phyloP scores from a whole-genome alignment of 345 rosid genomes.

The Carallia brachiata region DNA sequence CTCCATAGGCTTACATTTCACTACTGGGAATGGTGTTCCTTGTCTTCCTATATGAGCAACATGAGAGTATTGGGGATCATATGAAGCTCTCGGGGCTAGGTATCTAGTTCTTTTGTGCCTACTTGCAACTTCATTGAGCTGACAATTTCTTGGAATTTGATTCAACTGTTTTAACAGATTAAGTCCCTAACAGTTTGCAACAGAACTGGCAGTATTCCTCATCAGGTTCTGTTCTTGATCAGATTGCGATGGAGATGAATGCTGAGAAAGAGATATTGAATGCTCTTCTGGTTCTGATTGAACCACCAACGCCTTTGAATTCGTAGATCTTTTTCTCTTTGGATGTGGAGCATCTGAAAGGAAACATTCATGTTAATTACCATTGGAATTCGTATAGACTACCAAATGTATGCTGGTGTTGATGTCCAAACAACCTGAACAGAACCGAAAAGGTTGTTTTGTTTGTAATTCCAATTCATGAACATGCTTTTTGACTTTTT shows the following conservation, averaged over 20 bases:
- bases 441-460: conserved; percentile 26
- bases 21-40: conserved; percentile 24
- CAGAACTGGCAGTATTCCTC: conserved; percentile 26
- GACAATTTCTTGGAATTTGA: conserved; percentile 29
- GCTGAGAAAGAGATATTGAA: conserved; percentile 62
- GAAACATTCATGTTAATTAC: background rate
- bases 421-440: conserved; percentile 36
- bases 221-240: conserved; percentile 57
- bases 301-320: conserved; percentile 38
- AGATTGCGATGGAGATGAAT: conserved; percentile 68
- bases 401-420: background rate
- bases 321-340: conserved; percentile 39
- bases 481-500: conserved; percentile 16
- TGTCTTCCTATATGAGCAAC: conserved; percentile 24
- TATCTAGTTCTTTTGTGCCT: conserved; percentile 27
- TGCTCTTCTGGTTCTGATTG: conserved; percentile 68
- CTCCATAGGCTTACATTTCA: conserved; percentile 28
- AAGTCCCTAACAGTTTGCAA: conserved; percentile 30
- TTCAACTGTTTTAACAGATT: conserved; percentile 38
- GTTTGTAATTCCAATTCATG: conserved; percentile 31
- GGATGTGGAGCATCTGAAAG: conserved; percentile 37
- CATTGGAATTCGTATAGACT: too few relatives aligned
- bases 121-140: conserved; percentile 16
- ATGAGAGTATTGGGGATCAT: conserved; percentile 21
- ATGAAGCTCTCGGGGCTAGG: conserved; percentile 18